These are phyloP conservation scores for Phaeoacremonium minimum DNA, from an alignment of 2,329 filamentous ascomycete species.

Conservation along the genomic window DNA sequence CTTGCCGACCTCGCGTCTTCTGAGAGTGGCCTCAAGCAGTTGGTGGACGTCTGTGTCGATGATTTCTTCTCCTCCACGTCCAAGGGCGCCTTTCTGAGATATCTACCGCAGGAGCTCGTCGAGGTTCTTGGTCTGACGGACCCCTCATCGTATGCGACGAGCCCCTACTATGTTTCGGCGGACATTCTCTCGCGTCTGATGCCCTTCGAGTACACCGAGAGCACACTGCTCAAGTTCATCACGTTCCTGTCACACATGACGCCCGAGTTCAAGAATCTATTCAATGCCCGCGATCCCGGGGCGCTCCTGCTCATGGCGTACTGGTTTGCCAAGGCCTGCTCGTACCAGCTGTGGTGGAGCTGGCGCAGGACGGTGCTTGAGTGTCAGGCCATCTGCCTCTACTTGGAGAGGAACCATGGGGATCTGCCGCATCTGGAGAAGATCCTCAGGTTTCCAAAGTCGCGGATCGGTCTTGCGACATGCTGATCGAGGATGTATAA, in stretches of 20 bases:
- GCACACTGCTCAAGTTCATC: constrained; percentile 39
- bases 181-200: constrained; percentile 32
- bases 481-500: too few species aligned
- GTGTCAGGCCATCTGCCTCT: constrained; percentile 42
- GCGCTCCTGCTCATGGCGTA: constrained; percentile 52
- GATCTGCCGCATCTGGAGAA: constrained; percentile 7
- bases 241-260: constrained; percentile 41
- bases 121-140: constrained; percentile 18
- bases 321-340: constrained; percentile 48
- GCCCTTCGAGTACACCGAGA: constrained; percentile 24
- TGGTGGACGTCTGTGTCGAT: constrained; percentile 13
- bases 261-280: constrained; percentile 33
- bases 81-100: constrained; percentile 12
- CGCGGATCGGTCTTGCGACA: constrained; percentile 6
- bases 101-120: constrained; percentile 26
- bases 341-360: constrained; percentile 41
- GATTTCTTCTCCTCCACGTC: constrained; percentile 12
- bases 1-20: constrained; percentile 41
- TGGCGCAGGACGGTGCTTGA: constrained; percentile 39
- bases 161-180: constrained; percentile 26
- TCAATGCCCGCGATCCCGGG: constrained; percentile 44
- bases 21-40: constrained; percentile 40
- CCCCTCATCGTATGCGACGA: constrained; percentile 12
- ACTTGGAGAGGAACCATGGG: constrained; percentile 18
- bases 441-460: constrained; percentile 12